These are phyloP conservation scores for Diaporthe sp. DNA, from an alignment of 2,329 filamentous ascomycete species.

Conservation along the genomic window DNA sequence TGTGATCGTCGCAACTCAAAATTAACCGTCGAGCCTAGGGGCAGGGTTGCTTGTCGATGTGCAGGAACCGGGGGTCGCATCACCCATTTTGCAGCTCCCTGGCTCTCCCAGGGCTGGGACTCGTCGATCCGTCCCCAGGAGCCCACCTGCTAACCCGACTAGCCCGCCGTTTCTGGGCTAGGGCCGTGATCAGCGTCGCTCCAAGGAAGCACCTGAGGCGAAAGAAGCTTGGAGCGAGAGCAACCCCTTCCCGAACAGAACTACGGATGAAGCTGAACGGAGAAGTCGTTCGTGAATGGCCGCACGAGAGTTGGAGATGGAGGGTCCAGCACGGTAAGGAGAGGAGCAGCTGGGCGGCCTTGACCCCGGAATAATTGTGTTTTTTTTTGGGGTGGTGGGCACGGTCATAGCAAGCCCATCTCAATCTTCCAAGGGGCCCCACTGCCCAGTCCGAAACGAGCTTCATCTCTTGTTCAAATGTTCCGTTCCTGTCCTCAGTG, in stretches of 20 bases:
- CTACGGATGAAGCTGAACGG: slow-evolving; percentile 13
- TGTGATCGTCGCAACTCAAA: slow-evolving; percentile 38
- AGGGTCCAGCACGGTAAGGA: neutral
- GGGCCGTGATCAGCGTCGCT: slow-evolving; percentile 17
- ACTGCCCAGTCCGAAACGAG: slow-evolving; percentile 21
- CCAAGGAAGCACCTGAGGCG: slow-evolving; percentile 29
- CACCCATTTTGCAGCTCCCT: slow-evolving; percentile 30
- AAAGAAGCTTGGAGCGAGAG: slow-evolving; percentile 23
- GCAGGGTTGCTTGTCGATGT: slow-evolving; percentile 36
- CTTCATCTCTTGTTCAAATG: slow-evolving; percentile 22
- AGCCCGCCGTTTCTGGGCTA: slow-evolving; percentile 17
- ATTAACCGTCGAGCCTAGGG: slow-evolving; percentile 31
- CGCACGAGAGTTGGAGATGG: neutral
- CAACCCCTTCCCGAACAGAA: slow-evolving; percentile 15
- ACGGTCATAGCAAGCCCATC: slow-evolving; percentile 6
- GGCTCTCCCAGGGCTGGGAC: slow-evolving; percentile 5
- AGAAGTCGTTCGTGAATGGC: neutral
- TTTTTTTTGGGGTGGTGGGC: slow-evolving; percentile 2
- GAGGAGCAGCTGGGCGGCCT: neutral
- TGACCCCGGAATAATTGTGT: slow-evolving; percentile 14
- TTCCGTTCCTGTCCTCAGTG: slow-evolving; percentile 4
- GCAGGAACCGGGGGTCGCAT: slow-evolving; percentile 35
- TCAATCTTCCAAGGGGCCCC: slow-evolving; percentile 11
- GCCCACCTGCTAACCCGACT: slow-evolving; percentile 11
- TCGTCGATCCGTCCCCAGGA: slow-evolving; percentile 32